Base-by-base conservation (phyloP, 1,139 yeast genomes). In the Eremothecium coryli region DNA sequence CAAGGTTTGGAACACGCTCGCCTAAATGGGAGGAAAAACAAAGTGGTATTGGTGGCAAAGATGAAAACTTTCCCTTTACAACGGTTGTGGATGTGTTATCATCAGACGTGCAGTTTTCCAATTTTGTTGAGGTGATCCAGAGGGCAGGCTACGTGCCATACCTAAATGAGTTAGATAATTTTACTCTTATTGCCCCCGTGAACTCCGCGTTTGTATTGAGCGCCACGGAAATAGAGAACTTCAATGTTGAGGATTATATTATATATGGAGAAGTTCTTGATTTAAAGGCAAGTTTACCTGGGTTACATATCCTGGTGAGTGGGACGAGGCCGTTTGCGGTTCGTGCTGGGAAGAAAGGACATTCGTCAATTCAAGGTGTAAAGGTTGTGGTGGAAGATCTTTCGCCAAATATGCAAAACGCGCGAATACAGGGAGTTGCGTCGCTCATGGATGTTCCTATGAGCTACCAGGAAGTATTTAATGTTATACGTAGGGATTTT, bases 151-250 rank as follows among this genome's bases (percentile, higher is more conserved):
- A 82, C 41, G 64, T 90, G 1, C 93, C 93, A 1, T 58, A 62
- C 22, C 57, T 90, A 33, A 88, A 85, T 54, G 62, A 64, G 23
- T 58, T 81, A 41, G 62, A 65, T 23, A 81, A 86, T 53, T 70
- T 79, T 35, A 85, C 97, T 0, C 60, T 88, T 13, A 56, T 85
- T 30, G 96, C 96, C 0, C 96, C 97, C 0, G 70, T 82, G 13
- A 85, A 88, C 58, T 76, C 81, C 48, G 96, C 95, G 1, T 86
- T 82, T 57, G 66, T 62, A 11, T 51, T 45, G 16, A 45, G 36
- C 13, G 49, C 43, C 10, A 2, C 28, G 21, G 13, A 58, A 51
- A 16, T 23, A 4, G 28, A 37, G 5, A 15, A 35, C 4, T 46
- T 54, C 37, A 48, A 47, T 35, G 36, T 56, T 13, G 44, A 50